Percentiles rank a stretch among this genome's conserved stretches.
Conservation (phyloP, 2,329 filamentous ascomycete genomes). For the Pseudogymnoascus sp. region DNA sequence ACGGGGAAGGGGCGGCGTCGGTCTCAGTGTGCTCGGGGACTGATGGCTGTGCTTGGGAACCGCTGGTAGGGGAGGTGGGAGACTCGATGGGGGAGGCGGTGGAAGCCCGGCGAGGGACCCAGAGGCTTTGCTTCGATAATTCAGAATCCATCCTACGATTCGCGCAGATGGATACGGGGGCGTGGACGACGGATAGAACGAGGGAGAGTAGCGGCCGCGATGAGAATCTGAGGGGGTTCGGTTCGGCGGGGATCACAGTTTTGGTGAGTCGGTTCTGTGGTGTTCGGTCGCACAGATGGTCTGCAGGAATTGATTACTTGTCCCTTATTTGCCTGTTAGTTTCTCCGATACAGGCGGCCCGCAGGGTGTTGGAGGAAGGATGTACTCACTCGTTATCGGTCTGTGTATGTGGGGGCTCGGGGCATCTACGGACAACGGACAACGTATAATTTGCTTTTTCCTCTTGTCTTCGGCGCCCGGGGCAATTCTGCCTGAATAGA, state of each 20-base stretch:
- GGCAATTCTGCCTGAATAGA: constrained; percentile 7
- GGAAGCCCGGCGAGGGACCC: not conserved
- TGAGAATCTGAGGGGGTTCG: not conserved
- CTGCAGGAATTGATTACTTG: not conserved
- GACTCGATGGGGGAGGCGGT: not conserved
- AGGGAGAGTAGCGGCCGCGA: not conserved
- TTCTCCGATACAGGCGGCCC: not conserved
- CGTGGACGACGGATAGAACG: not conserved
- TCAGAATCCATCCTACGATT: constrained; percentile 1
- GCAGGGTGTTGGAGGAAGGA: not conserved
- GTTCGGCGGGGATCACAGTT: not conserved
- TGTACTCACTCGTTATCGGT: not conserved
- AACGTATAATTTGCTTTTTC: constrained; percentile 2
- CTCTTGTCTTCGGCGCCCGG: not conserved
- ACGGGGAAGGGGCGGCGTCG: not conserved
- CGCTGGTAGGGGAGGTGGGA: not conserved
- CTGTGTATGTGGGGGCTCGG: not conserved
- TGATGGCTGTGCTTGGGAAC: not conserved
- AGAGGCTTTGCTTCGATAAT: constrained; percentile 2
- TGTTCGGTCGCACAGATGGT: not conserved
- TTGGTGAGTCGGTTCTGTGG: not conserved
- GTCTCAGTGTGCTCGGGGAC: not conserved
- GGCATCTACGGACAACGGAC: not conserved
- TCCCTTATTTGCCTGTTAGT: not conserved
- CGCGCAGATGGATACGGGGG: not conserved